Evolutionary conservation across 2,329 filamentous ascomycete genomes (phyloP).

Genomic region (Pseudogymnoascus sp.): DNA sequence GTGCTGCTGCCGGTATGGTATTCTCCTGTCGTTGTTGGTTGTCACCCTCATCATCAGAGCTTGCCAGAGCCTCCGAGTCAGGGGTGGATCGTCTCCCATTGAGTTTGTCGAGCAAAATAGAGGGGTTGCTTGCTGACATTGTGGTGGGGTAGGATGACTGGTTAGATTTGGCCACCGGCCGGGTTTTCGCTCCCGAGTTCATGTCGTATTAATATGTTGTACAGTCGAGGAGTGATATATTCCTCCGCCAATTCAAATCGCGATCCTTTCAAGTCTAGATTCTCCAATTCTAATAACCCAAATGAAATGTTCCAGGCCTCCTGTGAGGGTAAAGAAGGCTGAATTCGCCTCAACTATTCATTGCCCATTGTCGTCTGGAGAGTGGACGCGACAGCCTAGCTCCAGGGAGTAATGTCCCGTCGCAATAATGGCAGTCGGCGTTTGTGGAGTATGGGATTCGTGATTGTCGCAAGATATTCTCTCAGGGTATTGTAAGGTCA

Average conservation of each 20-base stretch:
- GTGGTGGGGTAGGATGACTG: constrained; percentile 32
- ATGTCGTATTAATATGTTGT: constrained; percentile 10
- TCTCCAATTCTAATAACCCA: constrained; percentile 7
- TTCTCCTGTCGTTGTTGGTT: constrained; percentile 47
- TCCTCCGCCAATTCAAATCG: neutral
- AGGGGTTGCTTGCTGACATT: constrained; percentile 54
- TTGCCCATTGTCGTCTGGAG: constrained; percentile 25
- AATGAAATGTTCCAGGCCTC: constrained; percentile 6
- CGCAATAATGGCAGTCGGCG: neutral
- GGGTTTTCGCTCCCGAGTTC: constrained; percentile 26
- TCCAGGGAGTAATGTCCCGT: neutral
- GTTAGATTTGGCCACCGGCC: constrained; percentile 42
- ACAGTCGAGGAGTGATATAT: neutral
- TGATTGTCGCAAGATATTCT: neutral
- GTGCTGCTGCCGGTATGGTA: constrained; percentile 41
- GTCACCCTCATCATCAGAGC: constrained; percentile 87
- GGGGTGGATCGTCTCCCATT: constrained; percentile 78
- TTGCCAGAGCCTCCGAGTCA: constrained; percentile 87
- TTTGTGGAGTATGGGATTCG: neutral
- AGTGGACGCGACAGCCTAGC: constrained; percentile 11
- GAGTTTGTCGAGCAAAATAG: constrained; percentile 65
- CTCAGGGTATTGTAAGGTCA: neutral
- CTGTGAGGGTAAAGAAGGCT: constrained; percentile 18
- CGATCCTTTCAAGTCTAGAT: constrained; percentile 1
- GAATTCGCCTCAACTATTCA: constrained; percentile 25